phyloP scores from a whole-genome alignment of 345 rosid species.

The Eucalyptus cloeziana region DNA sequence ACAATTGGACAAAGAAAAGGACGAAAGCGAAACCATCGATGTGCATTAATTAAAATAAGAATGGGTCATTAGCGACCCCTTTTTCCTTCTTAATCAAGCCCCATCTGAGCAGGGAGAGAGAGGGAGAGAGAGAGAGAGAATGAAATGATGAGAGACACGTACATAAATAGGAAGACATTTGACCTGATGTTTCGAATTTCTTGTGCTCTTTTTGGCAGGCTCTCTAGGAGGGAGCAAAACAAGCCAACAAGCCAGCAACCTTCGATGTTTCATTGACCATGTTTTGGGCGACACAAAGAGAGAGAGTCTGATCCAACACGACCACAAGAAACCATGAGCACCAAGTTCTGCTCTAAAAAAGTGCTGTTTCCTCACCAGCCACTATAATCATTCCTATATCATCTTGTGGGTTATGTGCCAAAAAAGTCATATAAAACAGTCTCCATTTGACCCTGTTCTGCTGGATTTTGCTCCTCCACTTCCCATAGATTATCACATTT shows the following conservation, averaged over 20 bases:
- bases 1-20: background rate
- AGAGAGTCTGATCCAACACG: background rate
- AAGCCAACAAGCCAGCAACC: background rate
- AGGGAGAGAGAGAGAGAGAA: background rate
- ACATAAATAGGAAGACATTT: background rate
- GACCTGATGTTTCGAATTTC: background rate
- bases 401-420: background rate
- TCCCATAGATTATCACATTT: background rate
- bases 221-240: background rate
- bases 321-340: background rate
- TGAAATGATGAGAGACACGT: background rate
- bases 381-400: background rate
- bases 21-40: background rate
- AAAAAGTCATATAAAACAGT: background rate
- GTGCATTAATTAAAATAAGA: background rate
- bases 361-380: background rate
- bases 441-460: background rate
- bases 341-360: background rate
- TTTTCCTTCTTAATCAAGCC: background rate
- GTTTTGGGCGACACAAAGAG: background rate
- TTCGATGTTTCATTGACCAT: background rate
- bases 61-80: background rate
- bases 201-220: background rate
- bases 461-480: background rate
- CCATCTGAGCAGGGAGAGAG: background rate